Percentiles rank a stretch among this genome's conserved stretches.
phyloP scores from a whole-genome alignment of 2,329 filamentous ascomycete genomes.

The Diaporthe citri region DNA sequence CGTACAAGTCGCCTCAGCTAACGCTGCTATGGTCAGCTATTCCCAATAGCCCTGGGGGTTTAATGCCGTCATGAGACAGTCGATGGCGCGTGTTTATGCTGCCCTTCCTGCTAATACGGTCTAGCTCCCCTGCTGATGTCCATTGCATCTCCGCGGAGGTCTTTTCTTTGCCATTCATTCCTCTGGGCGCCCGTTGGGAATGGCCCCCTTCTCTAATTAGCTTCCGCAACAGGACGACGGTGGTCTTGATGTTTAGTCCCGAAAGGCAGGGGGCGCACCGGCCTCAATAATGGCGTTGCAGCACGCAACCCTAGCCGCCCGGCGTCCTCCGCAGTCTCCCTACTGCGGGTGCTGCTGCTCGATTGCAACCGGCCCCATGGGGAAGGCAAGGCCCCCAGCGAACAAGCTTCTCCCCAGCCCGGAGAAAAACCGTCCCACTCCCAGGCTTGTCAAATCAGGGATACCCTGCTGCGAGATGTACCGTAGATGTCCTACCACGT shows the following conservation, averaged over 20 bases:
- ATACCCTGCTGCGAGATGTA: constrained; percentile 3
- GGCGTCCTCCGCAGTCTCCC: constrained; percentile 8
- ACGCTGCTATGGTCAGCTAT: constrained; percentile 19
- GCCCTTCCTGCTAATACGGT: not conserved
- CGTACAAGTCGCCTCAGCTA: constrained; percentile 35
- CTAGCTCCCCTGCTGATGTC: not conserved
- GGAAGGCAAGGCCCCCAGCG: constrained; percentile 17
- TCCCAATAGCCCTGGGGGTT: constrained; percentile 4
- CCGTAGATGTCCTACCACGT: not conserved
- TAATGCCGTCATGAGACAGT: constrained; percentile 38
- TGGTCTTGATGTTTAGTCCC: constrained; percentile 1
- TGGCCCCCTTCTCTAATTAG: not conserved
- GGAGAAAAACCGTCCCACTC: not conserved
- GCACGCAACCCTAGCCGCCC: constrained; percentile 16
- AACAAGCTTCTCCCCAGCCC: constrained; percentile 25
- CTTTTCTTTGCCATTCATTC: not conserved
- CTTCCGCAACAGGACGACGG: constrained; percentile 9
- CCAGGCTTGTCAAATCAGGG: not conserved
- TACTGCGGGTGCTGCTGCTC: not conserved
- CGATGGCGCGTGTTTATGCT: constrained; percentile 20
- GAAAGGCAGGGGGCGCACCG: not conserved
- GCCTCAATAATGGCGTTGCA: constrained; percentile 22
- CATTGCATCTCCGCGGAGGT: constrained; percentile 37
- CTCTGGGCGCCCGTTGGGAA: not conserved
- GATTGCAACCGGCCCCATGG: constrained; percentile 16